These are phyloP conservation scores for Pigoraptor vietnamica DNA, from an alignment of 78 protist species.

Conservation along the genomic window DNA sequence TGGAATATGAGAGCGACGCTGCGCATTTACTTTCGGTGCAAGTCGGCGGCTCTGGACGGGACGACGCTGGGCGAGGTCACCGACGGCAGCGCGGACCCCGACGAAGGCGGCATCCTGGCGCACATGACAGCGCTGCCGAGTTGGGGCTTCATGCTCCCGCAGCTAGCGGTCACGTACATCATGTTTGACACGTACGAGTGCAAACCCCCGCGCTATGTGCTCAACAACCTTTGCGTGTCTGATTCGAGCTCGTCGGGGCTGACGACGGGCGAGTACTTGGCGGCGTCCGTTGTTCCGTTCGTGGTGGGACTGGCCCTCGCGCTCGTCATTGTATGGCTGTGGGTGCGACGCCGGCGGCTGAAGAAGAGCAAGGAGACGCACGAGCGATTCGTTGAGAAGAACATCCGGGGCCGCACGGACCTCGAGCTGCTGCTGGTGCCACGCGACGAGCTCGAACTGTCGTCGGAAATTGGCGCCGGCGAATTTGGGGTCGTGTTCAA, in stretches of 20 bases:
- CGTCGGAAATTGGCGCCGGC: background rate
- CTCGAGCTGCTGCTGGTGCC: background rate
- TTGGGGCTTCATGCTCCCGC: too few species aligned
- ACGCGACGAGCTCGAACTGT: background rate
- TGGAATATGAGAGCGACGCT: too few species aligned
- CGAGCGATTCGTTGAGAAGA: background rate
- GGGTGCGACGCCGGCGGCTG: background rate
- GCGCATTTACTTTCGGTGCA: too few species aligned
- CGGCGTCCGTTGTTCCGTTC: background rate
- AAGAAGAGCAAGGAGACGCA: background rate
- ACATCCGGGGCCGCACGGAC: background rate
- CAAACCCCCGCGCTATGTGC: background rate
- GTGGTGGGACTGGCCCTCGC: background rate
- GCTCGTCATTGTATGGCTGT: background rate
- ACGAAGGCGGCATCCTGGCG: too few species aligned
- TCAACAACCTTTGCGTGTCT: background rate
- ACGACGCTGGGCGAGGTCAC: too few species aligned
- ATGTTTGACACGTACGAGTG: too few species aligned
- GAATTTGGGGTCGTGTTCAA: background rate
- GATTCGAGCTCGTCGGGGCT: background rate
- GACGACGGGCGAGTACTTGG: background rate
- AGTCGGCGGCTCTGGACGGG: too few species aligned
- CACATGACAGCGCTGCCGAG: too few species aligned
- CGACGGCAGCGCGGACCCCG: too few species aligned
- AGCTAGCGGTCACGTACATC: too few species aligned